A percentile compares a stretch with the other conserved stretches of the same genome.
These are phyloP conservation scores for Picea mariana DNA, from an alignment of 83 land plant genomes.

Conservation along the genomic window DNA sequence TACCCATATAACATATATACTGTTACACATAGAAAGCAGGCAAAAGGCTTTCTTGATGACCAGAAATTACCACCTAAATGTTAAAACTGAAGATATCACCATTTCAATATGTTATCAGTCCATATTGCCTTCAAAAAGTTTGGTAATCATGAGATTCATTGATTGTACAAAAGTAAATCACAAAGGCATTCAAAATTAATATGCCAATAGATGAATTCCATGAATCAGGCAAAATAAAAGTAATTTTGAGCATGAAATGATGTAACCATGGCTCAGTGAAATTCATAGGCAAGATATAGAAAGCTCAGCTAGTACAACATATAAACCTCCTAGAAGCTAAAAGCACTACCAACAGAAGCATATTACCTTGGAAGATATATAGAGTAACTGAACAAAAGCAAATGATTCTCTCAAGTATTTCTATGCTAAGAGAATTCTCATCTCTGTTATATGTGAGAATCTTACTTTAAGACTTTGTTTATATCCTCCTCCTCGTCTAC, in stretches of 20 bases:
- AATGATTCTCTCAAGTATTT: background rate
- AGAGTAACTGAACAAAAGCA: background rate
- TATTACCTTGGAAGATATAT: background rate
- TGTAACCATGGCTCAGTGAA: background rate
- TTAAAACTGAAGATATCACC: background rate
- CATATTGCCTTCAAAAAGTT: no score
- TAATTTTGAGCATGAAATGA: no score
- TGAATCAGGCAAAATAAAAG: no score
- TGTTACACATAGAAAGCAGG: background rate
- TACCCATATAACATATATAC: background rate
- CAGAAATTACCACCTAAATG: conserved; percentile 1
- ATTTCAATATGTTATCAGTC: background rate
- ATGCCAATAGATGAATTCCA: no score
- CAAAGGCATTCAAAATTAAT: no score
- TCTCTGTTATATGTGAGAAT: background rate
- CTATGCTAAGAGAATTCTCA: background rate
- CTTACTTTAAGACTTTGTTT: conserved; percentile 91
- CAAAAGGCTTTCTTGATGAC: background rate
- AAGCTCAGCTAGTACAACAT: background rate
- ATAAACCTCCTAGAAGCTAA: background rate
- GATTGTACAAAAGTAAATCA: no score
- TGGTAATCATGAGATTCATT: no score
- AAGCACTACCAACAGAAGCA: background rate
- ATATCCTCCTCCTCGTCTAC: conserved; percentile 99
- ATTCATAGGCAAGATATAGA: no score